Evolutionary conservation across 306 rosid genomes (phyloP), one percentile per base, ranked within the genome.

Genomic region (Abrus precatorius): DNA sequence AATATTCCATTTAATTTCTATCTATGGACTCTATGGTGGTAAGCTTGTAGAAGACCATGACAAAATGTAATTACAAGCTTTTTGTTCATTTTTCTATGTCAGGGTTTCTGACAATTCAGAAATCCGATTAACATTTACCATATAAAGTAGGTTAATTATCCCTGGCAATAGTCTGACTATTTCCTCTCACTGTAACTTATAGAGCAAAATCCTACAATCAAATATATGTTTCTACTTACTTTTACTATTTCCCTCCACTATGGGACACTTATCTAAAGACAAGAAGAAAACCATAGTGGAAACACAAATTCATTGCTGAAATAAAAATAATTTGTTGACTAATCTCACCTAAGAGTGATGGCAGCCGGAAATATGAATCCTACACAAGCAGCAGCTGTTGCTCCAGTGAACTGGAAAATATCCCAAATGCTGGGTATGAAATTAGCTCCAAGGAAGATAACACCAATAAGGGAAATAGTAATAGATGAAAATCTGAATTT

Each of bases 361-460:
- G 88, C 79, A 12, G 80, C 87, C 8, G 89, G 89, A 77, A 88
- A 80, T 79, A 90, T 86, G 77, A 82, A 86, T 56, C 85, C 90
- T n/a, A 86, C n/a, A 78, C 84, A 80, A 30, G 77, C 88, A n/a
- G 90, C 82, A 81, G 86, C 86, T 36, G 90, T 86, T 47, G 88
- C 88, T 77, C 83, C 87, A 54, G 88, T 79, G 76, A 87, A 86
- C 83, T 85, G 93, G 82, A 87, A 87, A 52, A 85, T 84, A 76
- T 90, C 90, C 93, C 93, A 90, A 82, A 90, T 90, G 82, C 90
- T 90, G 30, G 93, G 91, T 55, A 90, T 85, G 80, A 79, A 90
- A 71, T 79, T 87, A 59, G 93, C 93, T 60, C 90, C 93, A 2
- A 84, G 41, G 74, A 85, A 90, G 75, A 90, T 84, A 48, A 77